These are phyloP conservation scores for Claviceps fusiformis DNA, from an alignment of 2,329 filamentous ascomycete genomes.

Conservation along the genomic window DNA sequence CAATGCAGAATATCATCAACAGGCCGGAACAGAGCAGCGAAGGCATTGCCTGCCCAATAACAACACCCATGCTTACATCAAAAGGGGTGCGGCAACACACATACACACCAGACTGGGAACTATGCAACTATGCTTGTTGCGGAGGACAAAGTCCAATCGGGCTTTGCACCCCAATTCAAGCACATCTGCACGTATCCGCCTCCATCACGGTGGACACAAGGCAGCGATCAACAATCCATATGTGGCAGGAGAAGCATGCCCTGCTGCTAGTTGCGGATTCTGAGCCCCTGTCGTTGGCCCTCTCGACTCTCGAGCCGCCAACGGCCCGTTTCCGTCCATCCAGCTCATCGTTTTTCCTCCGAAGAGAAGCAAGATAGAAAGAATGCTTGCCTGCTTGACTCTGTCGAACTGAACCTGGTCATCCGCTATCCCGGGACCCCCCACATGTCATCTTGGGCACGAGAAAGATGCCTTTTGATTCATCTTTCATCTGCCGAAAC, in stretches of 20 bases:
- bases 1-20: background rate
- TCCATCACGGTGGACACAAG: slow-evolving; percentile 7
- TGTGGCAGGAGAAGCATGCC: slow-evolving; percentile 2
- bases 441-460: background rate
- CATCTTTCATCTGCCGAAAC: background rate
- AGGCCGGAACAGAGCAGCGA: background rate
- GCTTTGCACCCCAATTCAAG: background rate
- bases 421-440: background rate
- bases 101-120: background rate
- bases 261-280: background rate
- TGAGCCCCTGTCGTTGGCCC: background rate
- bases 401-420: background rate
- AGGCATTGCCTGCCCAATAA: background rate
- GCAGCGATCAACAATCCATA: slow-evolving; percentile 7
- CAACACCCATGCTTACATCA: background rate
- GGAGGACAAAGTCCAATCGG: background rate
- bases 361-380: background rate
- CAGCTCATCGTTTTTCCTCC: background rate
- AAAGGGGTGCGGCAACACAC: background rate
- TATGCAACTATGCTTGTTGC: background rate
- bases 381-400: background rate
- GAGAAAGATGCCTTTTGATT: background rate
- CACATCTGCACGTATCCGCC: slow-evolving; percentile 5
- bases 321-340: background rate
- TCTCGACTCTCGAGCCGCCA: background rate